Conservation (phyloP, 2,329 filamentous ascomycete genomes). For the Domatiomyces catenatus region DNA sequence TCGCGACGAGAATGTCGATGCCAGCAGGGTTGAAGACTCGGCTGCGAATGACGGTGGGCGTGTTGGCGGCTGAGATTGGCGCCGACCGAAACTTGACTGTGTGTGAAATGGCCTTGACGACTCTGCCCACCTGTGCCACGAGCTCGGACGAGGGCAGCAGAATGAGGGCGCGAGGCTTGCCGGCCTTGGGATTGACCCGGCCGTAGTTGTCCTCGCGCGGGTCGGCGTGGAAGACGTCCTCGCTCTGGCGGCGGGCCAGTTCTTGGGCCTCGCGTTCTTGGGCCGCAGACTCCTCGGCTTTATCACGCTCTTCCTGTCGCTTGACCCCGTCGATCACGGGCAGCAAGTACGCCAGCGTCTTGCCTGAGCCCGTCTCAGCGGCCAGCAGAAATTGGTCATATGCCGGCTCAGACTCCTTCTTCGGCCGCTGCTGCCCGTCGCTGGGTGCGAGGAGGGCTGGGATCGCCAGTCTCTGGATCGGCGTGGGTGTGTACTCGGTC, state of each 20-base stretch:
- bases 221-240: constrained; percentile 47
- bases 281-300: constrained; percentile 39
- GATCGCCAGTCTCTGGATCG: constrained; percentile 78
- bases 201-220: constrained; percentile 45
- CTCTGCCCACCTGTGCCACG: constrained; percentile 66
- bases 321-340: constrained; percentile 79
- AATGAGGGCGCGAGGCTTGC: constrained; percentile 67
- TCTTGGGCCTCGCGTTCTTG: constrained; percentile 25
- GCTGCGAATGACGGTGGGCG: constrained; percentile 64
- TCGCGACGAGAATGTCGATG: constrained; percentile 73
- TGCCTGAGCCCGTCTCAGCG: constrained; percentile 92
- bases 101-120: constrained; percentile 73
- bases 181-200: constrained; percentile 57
- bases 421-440: constrained; percentile 27
- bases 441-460: constrained; percentile 50
- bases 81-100: constrained; percentile 73
- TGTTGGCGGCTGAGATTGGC: constrained; percentile 63
- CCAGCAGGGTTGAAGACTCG: constrained; percentile 67
- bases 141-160: constrained; percentile 87
- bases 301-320: constrained; percentile 50
- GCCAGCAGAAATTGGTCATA: constrained; percentile 63
- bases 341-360: constrained; percentile 83
- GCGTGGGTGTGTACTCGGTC: constrained; percentile 64
- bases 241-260: constrained; percentile 32
- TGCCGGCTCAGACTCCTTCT: background rate